Evolutionary conservation across 352 stramenopile species (phyloP), one percentile per base, ranked within the genome.

Genomic region (Phytophthora crassamura): DNA sequence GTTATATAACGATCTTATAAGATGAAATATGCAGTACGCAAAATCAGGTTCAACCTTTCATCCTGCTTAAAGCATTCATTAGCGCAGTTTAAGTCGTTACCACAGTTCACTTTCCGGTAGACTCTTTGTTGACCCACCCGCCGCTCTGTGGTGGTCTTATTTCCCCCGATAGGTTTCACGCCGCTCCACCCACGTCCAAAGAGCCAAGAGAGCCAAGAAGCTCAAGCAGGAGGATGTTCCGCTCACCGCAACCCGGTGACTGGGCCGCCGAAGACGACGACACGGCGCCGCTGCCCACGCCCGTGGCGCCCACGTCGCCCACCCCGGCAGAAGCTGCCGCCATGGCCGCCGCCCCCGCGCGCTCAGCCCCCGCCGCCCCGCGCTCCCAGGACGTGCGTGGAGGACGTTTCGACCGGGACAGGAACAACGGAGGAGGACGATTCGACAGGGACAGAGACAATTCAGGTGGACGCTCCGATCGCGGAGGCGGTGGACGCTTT

Each of bases 221-320:
- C 22, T 25, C 22, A 25, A 25, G 50, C 1, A 53, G 18, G 16
- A 55, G 18, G 41, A 94, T 94, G 86, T 90, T 93, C 62, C 84
- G 86, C 66, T 74, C 78, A 30, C 67, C 80, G n/a, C 67, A 93
- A 59, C 56, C 80, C 7, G 79, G 82, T 45, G 83, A 90, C 69
- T 93, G 86, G 84, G 86, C 84, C 48, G 86, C 80, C 51, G 86
- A 93, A 58, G 83, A 93, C 42, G 86, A 89, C 39, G 86, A 80
- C 58, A 54, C 64, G 36, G n/a, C 59, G 42, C 54, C 72, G 20
- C 20, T 66, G n/a, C 56, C 70, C 5, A 34, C 58, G 39, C 52
- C 40, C 10, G 33, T 45, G 8, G 49, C 30, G 10, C 15, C 39
- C 1, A 16, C 51, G 4, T 30, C 42, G 15, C 16, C n/a, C 12